A percentile compares a stretch with the other conserved stretches of the same genome.
These are phyloP conservation scores for Debaryomyces coudertii DNA, from an alignment of 1,139 yeast species.

Conservation along the genomic window DNA sequence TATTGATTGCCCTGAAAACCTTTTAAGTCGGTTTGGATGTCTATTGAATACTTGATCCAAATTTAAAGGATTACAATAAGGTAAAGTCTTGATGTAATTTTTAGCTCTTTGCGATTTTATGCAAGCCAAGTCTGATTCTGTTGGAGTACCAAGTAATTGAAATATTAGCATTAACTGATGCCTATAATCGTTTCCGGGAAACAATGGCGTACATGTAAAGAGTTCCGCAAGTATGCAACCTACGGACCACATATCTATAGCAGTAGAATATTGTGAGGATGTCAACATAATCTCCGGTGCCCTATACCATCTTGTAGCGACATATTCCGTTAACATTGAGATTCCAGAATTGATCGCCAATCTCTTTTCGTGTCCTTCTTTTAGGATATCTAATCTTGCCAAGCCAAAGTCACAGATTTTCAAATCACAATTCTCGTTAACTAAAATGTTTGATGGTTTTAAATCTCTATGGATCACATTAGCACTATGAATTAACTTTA, in stretches of 20 bases:
- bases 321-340: slow-evolving; percentile 67
- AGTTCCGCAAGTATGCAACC: slow-evolving; percentile 77
- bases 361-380: slow-evolving; percentile 35
- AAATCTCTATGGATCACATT: slow-evolving; percentile 45
- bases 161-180: slow-evolving; percentile 66
- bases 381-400: slow-evolving; percentile 42
- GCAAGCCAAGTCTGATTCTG: slow-evolving; percentile 54
- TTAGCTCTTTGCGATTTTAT: slow-evolving; percentile 65
- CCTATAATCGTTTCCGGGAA: slow-evolving; percentile 79
- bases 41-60: slow-evolving; percentile 19
- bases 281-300: slow-evolving; percentile 81
- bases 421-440: slow-evolving; percentile 39
- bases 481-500: slow-evolving; percentile 67
- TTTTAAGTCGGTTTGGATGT: slow-evolving; percentile 24
- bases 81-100: slow-evolving; percentile 61
- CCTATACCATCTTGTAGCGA: slow-evolving; percentile 80
- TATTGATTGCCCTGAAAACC: slow-evolving; percentile 21
- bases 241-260: slow-evolving; percentile 79
- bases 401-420: slow-evolving; percentile 63
- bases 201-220: slow-evolving; percentile 64
- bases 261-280: slow-evolving; percentile 67
- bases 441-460: slow-evolving; percentile 42
- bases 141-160: slow-evolving; percentile 67
- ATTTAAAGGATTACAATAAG: slow-evolving; percentile 22
- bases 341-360: slow-evolving; percentile 40